Evolutionary conservation across 1,139 yeast species (phyloP), one percentile per base, ranked within the genome.

Genomic region (Yamadazyma oceani): DNA sequence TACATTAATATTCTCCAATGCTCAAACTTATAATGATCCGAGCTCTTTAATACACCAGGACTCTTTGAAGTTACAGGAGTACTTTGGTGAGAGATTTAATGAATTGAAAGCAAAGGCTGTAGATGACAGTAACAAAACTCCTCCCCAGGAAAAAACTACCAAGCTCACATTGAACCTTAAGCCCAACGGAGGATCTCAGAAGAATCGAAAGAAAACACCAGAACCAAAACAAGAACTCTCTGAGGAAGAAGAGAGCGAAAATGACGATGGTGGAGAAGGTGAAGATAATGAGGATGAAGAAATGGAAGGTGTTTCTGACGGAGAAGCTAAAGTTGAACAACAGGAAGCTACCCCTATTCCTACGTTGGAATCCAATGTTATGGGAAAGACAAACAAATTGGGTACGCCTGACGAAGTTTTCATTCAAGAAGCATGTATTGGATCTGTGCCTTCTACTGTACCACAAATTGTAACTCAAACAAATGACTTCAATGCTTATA

Each of bases 11-110:
- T 80, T 81, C 53, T 54, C 66, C 36, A 82, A 82, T 55, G 84
- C 85, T 2, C 72, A 72, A 44, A 60, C 73, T 3, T 81, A 76
- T 52, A 81, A 80, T 53, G 79, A 76, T 41, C 76, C 78, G 14
- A 69, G 68, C 3, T 70, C 83, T 17, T 62, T 75, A 26, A 77
- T 80, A 34, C 72, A 73, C 48, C 78, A 75, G 46, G 84, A 81
- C 55, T 76, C 86, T 1, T 58, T 55, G 22, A 69, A 69, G 35
- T 61, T 82, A 39, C 58, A 60, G 34, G 57, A 56, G 11, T 51
- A 54, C n/a, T 69, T 70, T 38, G 56, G 57, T 14, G 60, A 56
- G 36, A 61, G 60, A 43, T 67, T 50, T 41, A 43, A 50, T 2
- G 58, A 51, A 14, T 51, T 70, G 32, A 57, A 53, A 32, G 34